Base-by-base conservation (phyloP, 2,329 filamentous ascomycete genomes). In the Ophiostoma ips region DNA sequence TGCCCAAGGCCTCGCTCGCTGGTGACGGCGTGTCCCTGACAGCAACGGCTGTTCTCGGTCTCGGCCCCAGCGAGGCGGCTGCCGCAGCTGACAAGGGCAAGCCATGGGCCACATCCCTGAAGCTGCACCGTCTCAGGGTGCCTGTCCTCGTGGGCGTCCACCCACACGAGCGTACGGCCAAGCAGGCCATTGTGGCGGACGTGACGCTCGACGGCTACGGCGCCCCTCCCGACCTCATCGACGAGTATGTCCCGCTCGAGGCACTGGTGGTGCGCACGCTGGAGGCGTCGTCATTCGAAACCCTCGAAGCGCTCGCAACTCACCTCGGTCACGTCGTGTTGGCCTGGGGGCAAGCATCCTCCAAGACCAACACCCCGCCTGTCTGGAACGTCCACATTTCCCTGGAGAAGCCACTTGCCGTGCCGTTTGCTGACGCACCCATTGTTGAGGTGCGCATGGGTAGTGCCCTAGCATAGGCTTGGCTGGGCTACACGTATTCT, bases 101-200 rank as follows among this genome's bases (percentile, higher is more conserved):
- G 24, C 30, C 34, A 5, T 31, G 30, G 36, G 8, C 44, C 12
- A 52, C 61, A 16, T 54, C 56, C 36, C 61, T 84, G 43, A 68
- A 69, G 35, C 61, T 87, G 9, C 70, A 72, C 44, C 71, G 74
- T 18, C 61, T 88, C 47, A 71, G 71, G 35, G 70, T 87, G 10
- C 81, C 83, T 24, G 79, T 77, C 31, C 62, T 89, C 46, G 76
- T 89, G 44, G 84, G 84, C 1, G 75, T 89, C 28, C 87, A 89
- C 58, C 63, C 68, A 19, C 83, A 87, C 58, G 84, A 89, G 70
- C 69, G 84, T 54, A 55, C 65, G 16, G 53, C 51, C n/a, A 50
- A 51, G 50, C 55, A 58, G 51, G 36, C 49, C 6, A 48, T 58
- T 9, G 24, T 56, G 8, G 53, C 51, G 1, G 47, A 53, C 18